Evolutionary conservation across 1,284 basidiomycete species (phyloP).

Genomic region (Neonothopanus nambi): DNA sequence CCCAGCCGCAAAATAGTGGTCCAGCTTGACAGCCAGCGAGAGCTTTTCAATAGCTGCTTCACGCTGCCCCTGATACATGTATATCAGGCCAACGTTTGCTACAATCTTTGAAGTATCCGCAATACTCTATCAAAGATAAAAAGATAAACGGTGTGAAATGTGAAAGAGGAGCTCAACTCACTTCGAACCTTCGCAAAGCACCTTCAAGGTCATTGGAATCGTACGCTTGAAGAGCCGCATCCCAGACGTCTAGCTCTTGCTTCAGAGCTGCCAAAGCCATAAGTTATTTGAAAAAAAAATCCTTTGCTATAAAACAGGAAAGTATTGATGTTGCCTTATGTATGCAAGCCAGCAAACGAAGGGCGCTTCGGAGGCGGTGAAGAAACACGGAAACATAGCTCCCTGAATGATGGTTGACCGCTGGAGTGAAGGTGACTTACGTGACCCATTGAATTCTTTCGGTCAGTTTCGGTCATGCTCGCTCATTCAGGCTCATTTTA

Average conservation of each 20-base stretch:
- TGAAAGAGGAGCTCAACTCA: conserved; percentile 20
- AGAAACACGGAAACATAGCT: too few species aligned
- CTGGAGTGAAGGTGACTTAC: too few species aligned
- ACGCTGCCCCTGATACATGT: conserved; percentile 59
- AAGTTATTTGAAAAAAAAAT: too few species aligned
- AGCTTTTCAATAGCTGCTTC: conserved; percentile 55
- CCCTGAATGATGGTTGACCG: too few species aligned
- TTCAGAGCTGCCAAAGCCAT: conserved; percentile 15
- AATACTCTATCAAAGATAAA: conserved; percentile 34
- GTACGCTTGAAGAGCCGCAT: conserved; percentile 56
- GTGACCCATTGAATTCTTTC: too few species aligned
- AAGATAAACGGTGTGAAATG: not conserved
- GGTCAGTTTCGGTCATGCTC: too few species aligned
- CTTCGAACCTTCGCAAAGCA: conserved; percentile 51
- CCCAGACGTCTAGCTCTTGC: conserved; percentile 58
- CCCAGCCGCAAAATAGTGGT: conserved; percentile 61
- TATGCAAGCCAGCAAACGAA: too few species aligned
- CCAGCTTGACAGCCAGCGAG: conserved; percentile 50
- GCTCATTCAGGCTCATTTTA: too few species aligned
- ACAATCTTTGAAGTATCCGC: conserved; percentile 60
- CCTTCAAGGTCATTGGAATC: conserved; percentile 55
- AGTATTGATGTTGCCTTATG: too few species aligned
- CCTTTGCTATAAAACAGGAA: too few species aligned
- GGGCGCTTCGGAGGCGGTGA: too few species aligned
- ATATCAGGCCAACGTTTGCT: conserved; percentile 65